Conservation (phyloP, 2,329 filamentous ascomycete species). For the Falciphora oryzae region DNA sequence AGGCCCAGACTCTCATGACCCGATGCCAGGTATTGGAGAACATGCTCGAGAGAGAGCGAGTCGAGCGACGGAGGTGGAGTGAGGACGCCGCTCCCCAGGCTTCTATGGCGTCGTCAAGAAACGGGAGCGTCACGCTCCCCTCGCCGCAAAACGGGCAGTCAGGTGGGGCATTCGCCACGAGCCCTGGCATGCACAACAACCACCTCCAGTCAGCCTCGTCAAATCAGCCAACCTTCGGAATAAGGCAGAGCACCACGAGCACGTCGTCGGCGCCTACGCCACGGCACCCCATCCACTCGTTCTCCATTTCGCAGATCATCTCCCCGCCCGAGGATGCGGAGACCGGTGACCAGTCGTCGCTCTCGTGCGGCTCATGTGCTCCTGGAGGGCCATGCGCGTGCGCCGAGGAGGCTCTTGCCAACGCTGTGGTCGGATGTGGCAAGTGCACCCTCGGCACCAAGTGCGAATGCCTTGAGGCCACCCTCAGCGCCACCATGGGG, state of each 20-base stretch:
- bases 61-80: constrained; percentile 30
- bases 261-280: constrained; percentile 12
- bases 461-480: constrained; percentile 56
- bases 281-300: constrained; percentile 27
- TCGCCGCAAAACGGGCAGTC: constrained; percentile 3
- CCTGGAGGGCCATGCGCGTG: constrained; percentile 50
- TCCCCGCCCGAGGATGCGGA: constrained; percentile 41
- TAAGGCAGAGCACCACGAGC: constrained; percentile 7
- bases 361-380: constrained; percentile 52
- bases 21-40: constrained; percentile 58
- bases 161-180: background rate
- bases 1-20: constrained; percentile 59
- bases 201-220: background rate
- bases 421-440: constrained; percentile 53
- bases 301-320: constrained; percentile 53
- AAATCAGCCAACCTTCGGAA: background rate
- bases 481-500: constrained; percentile 27
- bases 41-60: constrained; percentile 53
- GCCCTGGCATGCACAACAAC: background rate
- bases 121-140: constrained; percentile 7
- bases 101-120: background rate
- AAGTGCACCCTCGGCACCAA: constrained; percentile 57
- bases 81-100: background rate
- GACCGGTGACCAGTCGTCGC: constrained; percentile 28
- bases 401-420: constrained; percentile 51